These are phyloP conservation scores for Euphorbia peplus DNA, from an alignment of 345 rosid genomes.

Conservation along the genomic window DNA sequence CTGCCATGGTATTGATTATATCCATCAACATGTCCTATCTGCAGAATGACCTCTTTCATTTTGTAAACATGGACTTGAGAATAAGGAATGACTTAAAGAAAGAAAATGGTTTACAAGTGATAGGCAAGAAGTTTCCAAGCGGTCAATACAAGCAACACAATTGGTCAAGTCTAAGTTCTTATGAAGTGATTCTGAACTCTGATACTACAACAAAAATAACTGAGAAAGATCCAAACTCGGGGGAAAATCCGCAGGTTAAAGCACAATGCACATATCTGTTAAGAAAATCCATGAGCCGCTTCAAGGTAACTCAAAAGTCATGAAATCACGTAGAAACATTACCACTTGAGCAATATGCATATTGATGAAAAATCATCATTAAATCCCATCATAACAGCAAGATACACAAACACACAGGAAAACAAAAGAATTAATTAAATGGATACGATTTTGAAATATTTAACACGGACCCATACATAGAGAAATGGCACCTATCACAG, in stretches of 20 bases:
- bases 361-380: neutral
- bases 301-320: neutral
- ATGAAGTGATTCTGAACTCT: neutral
- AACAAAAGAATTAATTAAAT: neutral
- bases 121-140: neutral
- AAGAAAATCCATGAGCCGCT: neutral
- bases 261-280: neutral
- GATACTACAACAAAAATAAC: neutral
- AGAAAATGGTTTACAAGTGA: neutral
- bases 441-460: neutral
- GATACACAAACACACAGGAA: neutral
- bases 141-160: neutral
- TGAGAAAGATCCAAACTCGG: neutral
- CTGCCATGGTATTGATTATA: constrained; percentile 45
- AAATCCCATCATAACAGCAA: neutral
- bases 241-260: neutral
- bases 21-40: constrained; percentile 76
- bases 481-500: neutral
- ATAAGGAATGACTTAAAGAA: neutral
- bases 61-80: neutral
- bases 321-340: neutral
- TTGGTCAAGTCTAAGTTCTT: neutral
- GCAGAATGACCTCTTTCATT: constrained; percentile 10
- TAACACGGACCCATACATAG: neutral
- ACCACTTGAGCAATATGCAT: neutral